Conservation (phyloP, 2,329 filamentous ascomycete genomes). For the Aspergillus hiratsukae region DNA sequence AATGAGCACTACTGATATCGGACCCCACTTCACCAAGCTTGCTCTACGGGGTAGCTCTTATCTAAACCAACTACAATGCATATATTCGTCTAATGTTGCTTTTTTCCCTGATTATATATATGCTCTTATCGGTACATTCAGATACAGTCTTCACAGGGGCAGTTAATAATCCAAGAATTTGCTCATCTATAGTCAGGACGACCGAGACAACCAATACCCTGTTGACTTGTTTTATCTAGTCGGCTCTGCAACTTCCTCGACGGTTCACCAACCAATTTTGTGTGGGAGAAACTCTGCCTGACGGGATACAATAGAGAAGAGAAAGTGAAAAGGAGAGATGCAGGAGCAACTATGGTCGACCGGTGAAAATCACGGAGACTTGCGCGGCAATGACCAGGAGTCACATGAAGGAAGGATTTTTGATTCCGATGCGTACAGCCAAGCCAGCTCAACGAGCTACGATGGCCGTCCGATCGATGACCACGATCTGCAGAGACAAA, state of each 20-base stretch:
- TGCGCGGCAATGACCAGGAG: not conserved
- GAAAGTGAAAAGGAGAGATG: not conserved
- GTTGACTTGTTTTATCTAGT: not conserved
- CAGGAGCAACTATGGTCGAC: not conserved
- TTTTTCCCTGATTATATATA: not conserved
- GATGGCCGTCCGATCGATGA: constrained; percentile 1
- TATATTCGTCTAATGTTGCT: not conserved
- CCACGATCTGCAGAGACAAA: constrained; percentile 8
- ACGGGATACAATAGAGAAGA: not conserved
- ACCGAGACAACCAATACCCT: not conserved
- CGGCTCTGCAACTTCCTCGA: not conserved
- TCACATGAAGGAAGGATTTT: not conserved
- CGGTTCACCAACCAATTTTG: not conserved
- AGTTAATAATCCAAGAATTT: not conserved
- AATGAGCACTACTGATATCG: not conserved
- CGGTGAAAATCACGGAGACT: not conserved
- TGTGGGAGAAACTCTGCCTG: not conserved
- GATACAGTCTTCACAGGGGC: not conserved
- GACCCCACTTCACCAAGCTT: not conserved
- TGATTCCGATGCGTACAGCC: constrained; percentile 6
- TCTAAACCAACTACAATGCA: not conserved
- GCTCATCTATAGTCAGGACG: not conserved
- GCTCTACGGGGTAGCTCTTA: not conserved
- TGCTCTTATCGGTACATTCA: not conserved
- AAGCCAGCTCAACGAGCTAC: constrained; percentile 31